Percentiles rank a stretch among this genome's conserved stretches.
Conservation (phyloP, 352 stramenopile species). For the Phytophthora sp. region DNA sequence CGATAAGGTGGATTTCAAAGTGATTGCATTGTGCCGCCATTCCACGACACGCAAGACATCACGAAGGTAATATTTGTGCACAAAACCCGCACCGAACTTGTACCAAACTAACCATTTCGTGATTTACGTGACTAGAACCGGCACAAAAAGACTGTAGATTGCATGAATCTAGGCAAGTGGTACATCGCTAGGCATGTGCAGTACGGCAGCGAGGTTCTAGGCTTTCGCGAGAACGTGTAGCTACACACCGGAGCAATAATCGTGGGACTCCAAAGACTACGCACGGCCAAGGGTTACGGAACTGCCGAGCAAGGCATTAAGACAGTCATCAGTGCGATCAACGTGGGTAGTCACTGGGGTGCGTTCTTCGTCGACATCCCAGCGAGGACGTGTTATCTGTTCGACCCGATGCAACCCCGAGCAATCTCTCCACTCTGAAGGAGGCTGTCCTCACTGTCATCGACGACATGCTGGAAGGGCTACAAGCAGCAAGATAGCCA, state of each 20-base stretch:
- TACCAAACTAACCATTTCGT: slow-evolving; percentile 3
- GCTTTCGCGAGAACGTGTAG: slow-evolving; percentile 13
- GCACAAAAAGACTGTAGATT: slow-evolving; percentile 6
- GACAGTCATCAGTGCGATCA: slow-evolving; percentile 8
- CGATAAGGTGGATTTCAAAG: slow-evolving; percentile 14
- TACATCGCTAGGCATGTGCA: neutral
- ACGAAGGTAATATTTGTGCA: slow-evolving; percentile 10
- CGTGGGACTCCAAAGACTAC: neutral
- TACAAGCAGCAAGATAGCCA: slow-evolving; percentile 6
- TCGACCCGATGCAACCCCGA: slow-evolving; percentile 8
- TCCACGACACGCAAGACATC: slow-evolving; percentile 2
- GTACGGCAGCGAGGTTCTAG: slow-evolving; percentile 6
- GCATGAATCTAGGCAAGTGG: slow-evolving; percentile 1
- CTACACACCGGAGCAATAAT: slow-evolving; percentile 10
- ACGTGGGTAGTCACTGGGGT: slow-evolving; percentile 7
- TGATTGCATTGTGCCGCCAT: neutral
- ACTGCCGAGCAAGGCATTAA: neutral
- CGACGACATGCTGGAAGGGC: neutral
- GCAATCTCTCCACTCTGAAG: neutral
- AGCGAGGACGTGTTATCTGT: neutral
- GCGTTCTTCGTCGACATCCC: neutral
- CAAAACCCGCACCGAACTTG: neutral
- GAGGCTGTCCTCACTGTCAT: neutral
- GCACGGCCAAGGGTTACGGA: neutral
- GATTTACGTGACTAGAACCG: neutral